These are phyloP conservation scores for Stevia rebaudiana DNA, from an alignment of 140 eudicot genomes.

Conservation along the genomic window DNA sequence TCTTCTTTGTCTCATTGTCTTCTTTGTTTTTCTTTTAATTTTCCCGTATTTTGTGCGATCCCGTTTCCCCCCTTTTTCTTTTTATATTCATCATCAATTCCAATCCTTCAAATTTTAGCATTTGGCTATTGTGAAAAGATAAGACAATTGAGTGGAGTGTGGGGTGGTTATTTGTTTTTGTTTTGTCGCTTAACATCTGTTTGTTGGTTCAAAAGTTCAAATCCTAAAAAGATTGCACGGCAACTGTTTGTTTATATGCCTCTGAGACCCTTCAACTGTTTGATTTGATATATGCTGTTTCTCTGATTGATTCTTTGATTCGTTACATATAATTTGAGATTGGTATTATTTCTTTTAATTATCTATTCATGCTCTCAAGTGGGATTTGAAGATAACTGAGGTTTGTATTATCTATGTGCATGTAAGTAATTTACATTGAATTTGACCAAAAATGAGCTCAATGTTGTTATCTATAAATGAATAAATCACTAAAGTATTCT, in stretches of 20 bases:
- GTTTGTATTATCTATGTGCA: conserved; percentile 12
- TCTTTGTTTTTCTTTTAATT: conserved; percentile 10
- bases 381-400: conserved; percentile 16
- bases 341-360: not conserved
- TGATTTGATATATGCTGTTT: conserved; percentile 12
- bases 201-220: not conserved
- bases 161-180: conserved; percentile 24
- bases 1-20: conserved; percentile 20
- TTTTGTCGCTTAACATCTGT: conserved; percentile 12
- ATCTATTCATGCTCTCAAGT: conserved; percentile 11
- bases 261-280: conserved; percentile 28
- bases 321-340: not conserved
- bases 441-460: not conserved
- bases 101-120: conserved; percentile 3
- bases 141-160: conserved; percentile 24
- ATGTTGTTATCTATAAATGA: not conserved
- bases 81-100: conserved; percentile 20
- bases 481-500: no score
- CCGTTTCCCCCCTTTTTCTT: conserved; percentile 17
- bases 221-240: conserved; percentile 25
- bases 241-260: conserved; percentile 19
- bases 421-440: not conserved
- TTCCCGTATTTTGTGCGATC: conserved; percentile 33
- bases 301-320: not conserved
- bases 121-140: conserved; percentile 16